Evolutionary conservation across 768 basidiomycete genomes (phyloP).

Genomic region (Phanerochaete sordida): DNA sequence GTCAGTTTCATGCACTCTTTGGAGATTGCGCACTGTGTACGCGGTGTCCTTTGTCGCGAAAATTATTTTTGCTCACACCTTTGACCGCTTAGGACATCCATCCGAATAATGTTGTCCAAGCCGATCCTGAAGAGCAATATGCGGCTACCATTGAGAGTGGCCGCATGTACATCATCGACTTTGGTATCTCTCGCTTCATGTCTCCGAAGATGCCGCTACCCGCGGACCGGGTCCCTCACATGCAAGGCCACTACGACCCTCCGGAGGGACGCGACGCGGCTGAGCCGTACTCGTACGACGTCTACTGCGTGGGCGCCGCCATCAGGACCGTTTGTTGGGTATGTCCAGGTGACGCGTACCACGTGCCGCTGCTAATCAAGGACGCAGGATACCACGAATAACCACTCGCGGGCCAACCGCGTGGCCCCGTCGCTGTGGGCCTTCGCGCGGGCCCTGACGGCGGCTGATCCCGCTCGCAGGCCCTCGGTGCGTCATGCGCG

Average conservation of each 20-base stretch:
- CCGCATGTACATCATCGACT: background rate
- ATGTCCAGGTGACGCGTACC: background rate
- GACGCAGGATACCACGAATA: background rate
- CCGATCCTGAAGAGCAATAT: background rate
- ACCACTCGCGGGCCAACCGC: background rate
- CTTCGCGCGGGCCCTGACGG: background rate
- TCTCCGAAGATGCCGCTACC: background rate
- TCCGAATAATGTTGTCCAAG: background rate
- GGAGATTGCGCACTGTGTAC: background rate
- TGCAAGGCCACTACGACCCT: background rate
- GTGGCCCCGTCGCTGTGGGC: background rate
- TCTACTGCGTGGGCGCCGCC: background rate
- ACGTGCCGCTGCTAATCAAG: background rate
- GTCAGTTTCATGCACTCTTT: background rate
- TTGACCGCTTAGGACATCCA: background rate
- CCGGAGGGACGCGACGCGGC: background rate
- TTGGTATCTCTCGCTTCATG: background rate
- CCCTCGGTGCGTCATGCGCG: background rate
- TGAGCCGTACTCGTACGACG: slow-evolving; percentile 7
- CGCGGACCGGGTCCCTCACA: background rate
- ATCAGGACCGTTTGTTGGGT: background rate
- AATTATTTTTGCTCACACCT: background rate
- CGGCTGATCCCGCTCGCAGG: background rate
- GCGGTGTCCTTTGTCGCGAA: background rate
- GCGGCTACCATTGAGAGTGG: background rate